These are phyloP conservation scores for Globisporangium takayamanum DNA, from an alignment of 352 stramenopile genomes.

Conservation along the genomic window DNA sequence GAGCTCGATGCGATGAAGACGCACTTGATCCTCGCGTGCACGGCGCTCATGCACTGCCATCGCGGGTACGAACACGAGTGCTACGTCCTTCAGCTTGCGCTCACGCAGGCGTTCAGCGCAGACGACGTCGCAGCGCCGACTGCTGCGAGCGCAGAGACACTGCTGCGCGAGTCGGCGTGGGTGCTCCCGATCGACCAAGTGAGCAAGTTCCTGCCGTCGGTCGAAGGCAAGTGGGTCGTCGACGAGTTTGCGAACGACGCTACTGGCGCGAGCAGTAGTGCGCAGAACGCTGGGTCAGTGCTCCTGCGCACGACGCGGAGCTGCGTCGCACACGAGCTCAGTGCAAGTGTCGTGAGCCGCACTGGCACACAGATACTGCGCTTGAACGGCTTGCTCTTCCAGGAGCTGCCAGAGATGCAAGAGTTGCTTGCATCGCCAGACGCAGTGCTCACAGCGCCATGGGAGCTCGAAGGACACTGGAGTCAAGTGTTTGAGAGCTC, in stretches of 20 bases:
- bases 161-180: constrained; percentile 57
- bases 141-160: constrained; percentile 28
- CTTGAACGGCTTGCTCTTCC: constrained; percentile 52
- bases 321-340: constrained; percentile 57
- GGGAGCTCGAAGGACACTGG: constrained; percentile 77
- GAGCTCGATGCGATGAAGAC: constrained; percentile 15
- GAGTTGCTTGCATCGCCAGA: constrained; percentile 28
- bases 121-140: constrained; percentile 27
- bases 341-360: constrained; percentile 42
- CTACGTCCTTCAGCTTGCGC: constrained; percentile 29
- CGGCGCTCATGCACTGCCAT: constrained; percentile 56
- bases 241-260: constrained; percentile 65
- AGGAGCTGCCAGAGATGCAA: constrained; percentile 48
- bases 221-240: constrained; percentile 76
- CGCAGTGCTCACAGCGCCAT: constrained; percentile 18
- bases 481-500: constrained; percentile 44
- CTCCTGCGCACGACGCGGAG: constrained; percentile 48
- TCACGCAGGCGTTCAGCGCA: constrained; percentile 29
- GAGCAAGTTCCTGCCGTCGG: constrained; percentile 40
- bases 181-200: constrained; percentile 34
- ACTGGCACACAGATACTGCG: constrained; percentile 42
- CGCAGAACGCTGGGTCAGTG: constrained; percentile 66
- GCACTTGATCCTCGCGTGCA: constrained; percentile 32
- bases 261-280: constrained; percentile 8
- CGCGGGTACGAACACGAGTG: constrained; percentile 59